Percentiles rank a stretch among this genome's conserved stretches.
phyloP scores from a whole-genome alignment of 2,329 filamentous ascomycete species.

The Waltergamsia citrina region DNA sequence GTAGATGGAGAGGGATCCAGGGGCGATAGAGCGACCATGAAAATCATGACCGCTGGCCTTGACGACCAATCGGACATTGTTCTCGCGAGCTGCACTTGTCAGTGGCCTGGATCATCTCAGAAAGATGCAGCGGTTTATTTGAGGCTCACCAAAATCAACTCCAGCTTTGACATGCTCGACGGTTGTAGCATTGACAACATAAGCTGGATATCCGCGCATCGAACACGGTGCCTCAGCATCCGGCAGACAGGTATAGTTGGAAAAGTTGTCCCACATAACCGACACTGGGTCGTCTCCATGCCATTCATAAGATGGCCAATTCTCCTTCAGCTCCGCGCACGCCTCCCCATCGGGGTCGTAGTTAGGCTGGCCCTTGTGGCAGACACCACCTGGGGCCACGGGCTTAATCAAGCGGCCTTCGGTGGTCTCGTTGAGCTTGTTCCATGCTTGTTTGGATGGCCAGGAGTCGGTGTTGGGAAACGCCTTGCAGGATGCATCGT shows the following conservation, averaged over 20 bases:
- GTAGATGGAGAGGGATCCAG: conserved; percentile 45
- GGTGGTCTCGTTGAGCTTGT: conserved; percentile 31
- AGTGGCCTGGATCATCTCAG: no score
- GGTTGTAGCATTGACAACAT: conserved; percentile 23
- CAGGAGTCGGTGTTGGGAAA: conserved; percentile 34
- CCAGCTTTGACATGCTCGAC: conserved; percentile 20
- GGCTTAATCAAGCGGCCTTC: conserved; percentile 23
- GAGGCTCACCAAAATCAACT: conserved; percentile 30
- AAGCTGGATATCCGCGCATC: conserved; percentile 21
- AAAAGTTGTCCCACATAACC: conserved; percentile 28
- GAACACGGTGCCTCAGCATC: conserved; percentile 22
- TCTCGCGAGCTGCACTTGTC: conserved; percentile 21
- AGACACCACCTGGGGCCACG: conserved; percentile 24
- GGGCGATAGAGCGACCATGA: conserved; percentile 32
- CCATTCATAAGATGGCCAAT: conserved; percentile 17
- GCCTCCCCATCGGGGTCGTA: conserved; percentile 12
- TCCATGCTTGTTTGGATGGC: conserved; percentile 37
- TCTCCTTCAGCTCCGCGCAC: conserved; percentile 16
- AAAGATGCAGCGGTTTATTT: not conserved
- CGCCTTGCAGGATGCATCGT: conserved; percentile 30
- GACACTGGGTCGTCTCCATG: conserved; percentile 19
- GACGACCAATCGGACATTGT: conserved; percentile 30
- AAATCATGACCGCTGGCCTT: conserved; percentile 33
- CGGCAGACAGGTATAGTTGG: conserved; percentile 42
- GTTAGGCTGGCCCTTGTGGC: conserved; percentile 15